Percentiles rank a stretch among this genome's conserved stretches.
Conservation (phyloP, 306 rosid genomes). For the Lathyrus sativus region DNA sequence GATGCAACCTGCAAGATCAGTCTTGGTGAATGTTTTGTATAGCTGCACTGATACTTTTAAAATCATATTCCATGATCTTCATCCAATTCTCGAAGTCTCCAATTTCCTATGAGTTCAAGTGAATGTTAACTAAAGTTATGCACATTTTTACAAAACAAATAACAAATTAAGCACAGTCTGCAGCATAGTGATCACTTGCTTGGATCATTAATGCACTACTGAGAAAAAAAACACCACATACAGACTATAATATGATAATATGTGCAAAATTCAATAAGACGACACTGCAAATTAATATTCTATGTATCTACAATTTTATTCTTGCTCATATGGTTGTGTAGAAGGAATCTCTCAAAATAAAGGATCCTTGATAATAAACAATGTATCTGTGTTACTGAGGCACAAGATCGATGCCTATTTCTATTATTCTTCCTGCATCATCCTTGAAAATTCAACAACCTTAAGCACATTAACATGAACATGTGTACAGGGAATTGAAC, state of each 20-base stretch:
- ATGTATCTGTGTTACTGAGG: background rate
- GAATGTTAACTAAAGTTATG: conserved; percentile 8
- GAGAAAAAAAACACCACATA: no score
- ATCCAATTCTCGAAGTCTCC: conserved; percentile 78
- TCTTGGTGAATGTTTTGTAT: conserved; percentile 63
- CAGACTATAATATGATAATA: background rate
- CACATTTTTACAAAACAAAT: conserved; percentile 1
- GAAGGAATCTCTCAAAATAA: conserved; percentile 11
- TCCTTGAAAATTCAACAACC: conserved; percentile 10
- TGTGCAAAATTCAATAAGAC: conserved; percentile 12
- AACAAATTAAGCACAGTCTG: conserved; percentile 6
- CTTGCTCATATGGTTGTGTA: conserved; percentile 2
- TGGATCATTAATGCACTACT: no score
- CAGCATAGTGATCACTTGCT: background rate
- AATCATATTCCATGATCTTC: conserved; percentile 65
- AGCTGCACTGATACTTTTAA: conserved; percentile 64
- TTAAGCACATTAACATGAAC: conserved; percentile 7
- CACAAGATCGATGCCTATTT: background rate
- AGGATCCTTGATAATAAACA: background rate
- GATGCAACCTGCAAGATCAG: conserved; percentile 41
- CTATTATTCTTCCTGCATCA: background rate
- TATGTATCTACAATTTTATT: conserved; percentile 22
- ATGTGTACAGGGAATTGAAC: background rate
- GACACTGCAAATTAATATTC: conserved; percentile 4
- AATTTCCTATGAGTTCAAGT: conserved; percentile 51